phyloP scores from a whole-genome alignment of 1,139 yeast species.

The Taphrina betulina region DNA sequence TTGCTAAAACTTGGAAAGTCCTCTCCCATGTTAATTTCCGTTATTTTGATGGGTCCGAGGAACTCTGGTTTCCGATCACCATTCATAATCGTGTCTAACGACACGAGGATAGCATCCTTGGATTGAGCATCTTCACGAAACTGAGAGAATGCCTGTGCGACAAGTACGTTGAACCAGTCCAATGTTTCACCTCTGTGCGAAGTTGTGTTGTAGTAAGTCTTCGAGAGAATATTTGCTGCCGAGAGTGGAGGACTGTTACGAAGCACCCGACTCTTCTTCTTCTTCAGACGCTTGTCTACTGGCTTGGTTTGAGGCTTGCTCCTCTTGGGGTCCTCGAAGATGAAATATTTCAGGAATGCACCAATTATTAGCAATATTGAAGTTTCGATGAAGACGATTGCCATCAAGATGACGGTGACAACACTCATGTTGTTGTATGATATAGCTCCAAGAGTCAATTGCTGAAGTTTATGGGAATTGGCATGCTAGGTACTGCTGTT shows the following conservation, averaged over 20 bases:
- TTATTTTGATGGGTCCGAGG: constrained; percentile 71
- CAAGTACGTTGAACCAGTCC: constrained; percentile 93
- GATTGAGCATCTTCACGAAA: constrained; percentile 80
- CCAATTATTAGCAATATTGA: constrained; percentile 71
- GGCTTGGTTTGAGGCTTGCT: not conserved
- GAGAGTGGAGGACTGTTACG: constrained; percentile 39
- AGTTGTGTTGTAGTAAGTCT: constrained; percentile 86
- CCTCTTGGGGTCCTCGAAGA: constrained; percentile 68
- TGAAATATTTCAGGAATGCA: constrained; percentile 78
- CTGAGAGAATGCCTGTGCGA: constrained; percentile 88
- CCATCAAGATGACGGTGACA: constrained; percentile 13
- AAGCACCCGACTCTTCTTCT: constrained; percentile 41
- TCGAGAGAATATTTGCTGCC: constrained; percentile 60
- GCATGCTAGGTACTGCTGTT: no score
- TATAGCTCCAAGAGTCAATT: not conserved
- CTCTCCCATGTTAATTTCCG: constrained; percentile 90
- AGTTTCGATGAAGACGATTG: constrained; percentile 22
- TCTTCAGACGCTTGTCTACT: constrained; percentile 4
- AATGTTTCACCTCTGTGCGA: constrained; percentile 84
- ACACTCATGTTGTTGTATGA: constrained; percentile 6
- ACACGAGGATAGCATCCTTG: constrained; percentile 78
- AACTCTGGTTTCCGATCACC: constrained; percentile 69
- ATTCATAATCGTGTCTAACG: constrained; percentile 58
- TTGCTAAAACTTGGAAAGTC: constrained; percentile 94
- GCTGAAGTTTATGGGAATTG: no score